Evolutionary conservation across 208 protist species (phyloP), one percentile per base, ranked within the genome.

Genomic region (Phytomonas sp.): DNA sequence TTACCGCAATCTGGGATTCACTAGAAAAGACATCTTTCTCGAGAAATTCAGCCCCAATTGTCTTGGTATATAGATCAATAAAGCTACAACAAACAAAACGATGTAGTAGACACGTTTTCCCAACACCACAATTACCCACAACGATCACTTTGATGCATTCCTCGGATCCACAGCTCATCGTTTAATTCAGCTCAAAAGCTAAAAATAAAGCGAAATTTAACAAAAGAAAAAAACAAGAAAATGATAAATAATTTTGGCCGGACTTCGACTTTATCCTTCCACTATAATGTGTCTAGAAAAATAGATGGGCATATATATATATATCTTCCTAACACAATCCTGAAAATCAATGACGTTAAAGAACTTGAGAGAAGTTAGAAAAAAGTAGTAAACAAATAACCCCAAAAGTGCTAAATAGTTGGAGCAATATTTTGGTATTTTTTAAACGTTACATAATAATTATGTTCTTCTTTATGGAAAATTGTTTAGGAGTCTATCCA

Each of bases 111-210:
- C 77, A 92, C 11, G 94, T 97, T 71, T 99, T 99, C n/a, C 97
- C 97, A 0, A 97, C 91, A 72, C 86, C 86, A 49, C 91, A 90
- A 74, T 99, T 94, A 6, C 97, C 97, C 12, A 98, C 93, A 3
- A 98, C 91, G 45, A 98, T 91, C 32, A 99, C 89, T 65, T 99
- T 98, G 56, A 98, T 87, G n/a, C 84, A 78, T 42, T 86, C 82
- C 23, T 91, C 86, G 5, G 69, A 70, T 23, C 29, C 60, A 36
- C 11, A 34, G 19, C 10, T 49, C 40, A 49, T 49, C 10, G 40
- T 23, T 49, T 49, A 16, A 49, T 49, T 49, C 14, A 16, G 40
- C 40, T 12, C 40, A 49, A 49, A 23, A 49, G 14, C 33, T 19
- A 64, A 70, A 42, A 26, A 70, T 2, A 6, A 8, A 19, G 42